Percentiles rank a stretch among this genome's conserved stretches.
Evolutionary conservation across 306 rosid species (phyloP).

Genomic region (Nissolia schottii): DNA sequence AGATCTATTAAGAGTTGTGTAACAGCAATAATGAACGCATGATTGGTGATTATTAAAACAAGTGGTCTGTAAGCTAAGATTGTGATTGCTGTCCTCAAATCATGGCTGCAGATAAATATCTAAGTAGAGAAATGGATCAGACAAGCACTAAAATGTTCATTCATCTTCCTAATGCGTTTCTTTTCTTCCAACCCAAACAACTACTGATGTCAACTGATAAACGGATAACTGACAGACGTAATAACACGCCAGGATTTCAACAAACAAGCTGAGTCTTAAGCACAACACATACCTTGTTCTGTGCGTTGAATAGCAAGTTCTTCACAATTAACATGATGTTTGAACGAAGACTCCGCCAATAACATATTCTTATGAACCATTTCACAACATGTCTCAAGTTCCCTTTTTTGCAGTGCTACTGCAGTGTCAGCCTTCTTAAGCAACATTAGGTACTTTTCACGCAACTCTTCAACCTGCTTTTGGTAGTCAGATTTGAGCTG

Average conservation of each 20-base stretch:
- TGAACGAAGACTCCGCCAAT: conserved; percentile 22
- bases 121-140: neutral
- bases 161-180: neutral
- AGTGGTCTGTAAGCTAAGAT: no score
- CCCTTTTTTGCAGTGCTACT: neutral
- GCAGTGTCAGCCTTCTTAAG: conserved; percentile 10
- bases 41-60: no score
- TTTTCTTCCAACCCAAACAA: neutral
- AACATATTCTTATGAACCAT: conserved; percentile 18
- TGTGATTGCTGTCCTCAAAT: neutral
- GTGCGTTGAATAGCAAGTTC: neutral
- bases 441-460: conserved; percentile 23
- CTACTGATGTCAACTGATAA: neutral
- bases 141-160: neutral
- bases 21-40: neutral
- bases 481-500: conserved; percentile 22
- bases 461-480: conserved; percentile 16
- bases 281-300: conserved; percentile 16
- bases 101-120: neutral
- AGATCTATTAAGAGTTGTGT: neutral
- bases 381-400: conserved; percentile 12
- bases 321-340: neutral
- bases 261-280: neutral
- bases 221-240: neutral
- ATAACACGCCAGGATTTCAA: neutral